These are phyloP conservation scores for Cladophialophora chaetospira DNA, from an alignment of 2,329 filamentous ascomycete species.

Conservation along the genomic window DNA sequence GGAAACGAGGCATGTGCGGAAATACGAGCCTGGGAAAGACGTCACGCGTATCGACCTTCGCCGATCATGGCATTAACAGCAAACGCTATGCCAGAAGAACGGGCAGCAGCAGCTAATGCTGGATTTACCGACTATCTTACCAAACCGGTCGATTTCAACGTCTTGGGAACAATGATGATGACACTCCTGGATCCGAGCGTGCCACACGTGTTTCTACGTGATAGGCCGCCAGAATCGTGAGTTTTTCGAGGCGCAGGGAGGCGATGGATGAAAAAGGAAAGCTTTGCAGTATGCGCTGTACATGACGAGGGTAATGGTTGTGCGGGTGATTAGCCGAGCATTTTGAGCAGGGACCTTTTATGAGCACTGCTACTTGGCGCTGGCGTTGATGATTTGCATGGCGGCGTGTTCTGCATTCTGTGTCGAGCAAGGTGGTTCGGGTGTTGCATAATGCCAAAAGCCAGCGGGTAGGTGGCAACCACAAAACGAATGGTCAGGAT, in stretches of 20 bases:
- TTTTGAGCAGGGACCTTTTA: neutral
- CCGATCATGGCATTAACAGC: conserved; percentile 54
- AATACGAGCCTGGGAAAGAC: conserved; percentile 49
- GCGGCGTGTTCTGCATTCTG: neutral
- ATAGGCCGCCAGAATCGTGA: conserved; percentile 37
- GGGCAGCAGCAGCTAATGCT: conserved; percentile 48
- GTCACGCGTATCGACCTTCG: conserved; percentile 49
- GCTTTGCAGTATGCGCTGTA: conserved; percentile 11
- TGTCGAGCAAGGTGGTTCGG: neutral
- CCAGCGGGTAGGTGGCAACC: neutral
- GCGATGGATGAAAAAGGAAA: conserved; percentile 6
- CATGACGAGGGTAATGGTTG: conserved; percentile 4
- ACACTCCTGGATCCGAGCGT: conserved; percentile 46
- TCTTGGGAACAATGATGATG: conserved; percentile 54
- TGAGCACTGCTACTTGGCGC: neutral
- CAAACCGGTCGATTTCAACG: conserved; percentile 53
- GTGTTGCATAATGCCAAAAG: neutral
- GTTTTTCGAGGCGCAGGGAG: conserved; percentile 8
- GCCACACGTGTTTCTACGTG: conserved; percentile 46
- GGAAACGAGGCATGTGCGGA: conserved; percentile 52
- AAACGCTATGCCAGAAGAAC: conserved; percentile 54
- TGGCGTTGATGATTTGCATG: neutral
- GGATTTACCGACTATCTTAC: conserved; percentile 55
- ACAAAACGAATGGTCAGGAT: neutral
- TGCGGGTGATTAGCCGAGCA: neutral